Base-by-base conservation (phyloP, 208 protist genomes). In the Leishmania amazonensis region DNA sequence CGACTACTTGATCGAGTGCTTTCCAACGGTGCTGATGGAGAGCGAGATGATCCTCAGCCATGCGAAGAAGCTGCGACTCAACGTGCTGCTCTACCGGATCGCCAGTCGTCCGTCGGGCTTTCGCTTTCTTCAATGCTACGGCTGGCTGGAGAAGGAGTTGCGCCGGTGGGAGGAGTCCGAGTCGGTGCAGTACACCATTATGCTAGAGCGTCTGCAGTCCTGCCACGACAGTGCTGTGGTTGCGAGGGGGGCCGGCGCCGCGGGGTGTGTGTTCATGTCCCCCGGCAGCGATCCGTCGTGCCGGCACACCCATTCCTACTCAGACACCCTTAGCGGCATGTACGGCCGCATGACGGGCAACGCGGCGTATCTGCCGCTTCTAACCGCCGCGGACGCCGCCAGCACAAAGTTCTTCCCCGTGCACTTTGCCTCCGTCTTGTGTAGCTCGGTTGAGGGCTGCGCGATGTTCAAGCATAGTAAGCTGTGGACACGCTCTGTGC, bases 71-170 rank as follows among this genome's bases (percentile, higher is more conserved):
- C 86, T 96, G 42, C 83, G 86, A 21, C 85, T 93, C 8, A 85
- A 93, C 31, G 85, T 85, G 68, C 85, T 98, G 70, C 85, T 96
- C 24, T 98, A 98, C 87, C 90, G 91, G 72, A 95, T 98, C 54
- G 93, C 91, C 11, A 89, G 86, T 49, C 87, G 92, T 31, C 88
- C 92, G 2, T 88, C 87, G 17, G 95, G 95, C 17, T 95, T 96
- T 75, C 91, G 90, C 76, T 98, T 98, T 84, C 81, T 98, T 38
- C 91, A 97, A 65, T 93, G 81, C 78, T 96, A 96, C 79, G 92
- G 92, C 35, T 98, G 95, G 95, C 88, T 96, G 24, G 89, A 95
- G 74, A 81, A 90, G 85, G 93, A 98, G 86, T 85, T 98, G 80
- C 85, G 86, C 19, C 87, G 87, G n/a, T 98, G 95, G 93, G 93